Percentiles rank a stretch among this genome's conserved stretches.
These are phyloP conservation scores for Cucumis hystrix DNA, from an alignment of 306 rosid genomes.

Conservation along the genomic window DNA sequence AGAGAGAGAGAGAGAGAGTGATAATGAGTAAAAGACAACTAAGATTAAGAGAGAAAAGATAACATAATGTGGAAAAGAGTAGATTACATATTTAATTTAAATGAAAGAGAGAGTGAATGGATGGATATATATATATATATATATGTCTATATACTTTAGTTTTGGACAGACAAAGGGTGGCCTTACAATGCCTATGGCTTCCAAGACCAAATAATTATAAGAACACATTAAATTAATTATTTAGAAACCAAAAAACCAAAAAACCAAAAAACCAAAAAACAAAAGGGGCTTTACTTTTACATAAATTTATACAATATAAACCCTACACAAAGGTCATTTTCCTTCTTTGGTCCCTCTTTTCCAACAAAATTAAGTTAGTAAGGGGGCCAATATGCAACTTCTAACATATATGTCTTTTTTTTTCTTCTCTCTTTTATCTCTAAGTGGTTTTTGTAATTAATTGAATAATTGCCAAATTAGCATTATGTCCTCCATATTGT, in stretches of 20 bases:
- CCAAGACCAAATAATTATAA: conserved; percentile 22
- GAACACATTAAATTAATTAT: too few relatives aligned
- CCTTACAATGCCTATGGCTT: conserved; percentile 23
- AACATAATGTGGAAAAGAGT: background rate
- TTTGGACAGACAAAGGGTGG: conserved; percentile 20
- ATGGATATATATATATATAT: too few relatives aligned
- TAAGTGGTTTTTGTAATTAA: background rate
- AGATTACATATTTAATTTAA: background rate
- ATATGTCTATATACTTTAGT: conserved; percentile 9
- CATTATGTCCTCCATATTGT: background rate
- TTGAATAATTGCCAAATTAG: background rate
- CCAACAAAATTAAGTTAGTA: background rate
- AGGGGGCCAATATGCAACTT: background rate
- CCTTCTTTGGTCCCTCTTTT: background rate
- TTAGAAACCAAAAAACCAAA: too few relatives aligned
- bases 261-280: background rate
- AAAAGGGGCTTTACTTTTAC: background rate
- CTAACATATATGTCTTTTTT: background rate
- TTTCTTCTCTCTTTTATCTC: background rate
- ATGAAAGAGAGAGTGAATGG: background rate
- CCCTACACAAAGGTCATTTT: background rate
- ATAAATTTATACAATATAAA: background rate
- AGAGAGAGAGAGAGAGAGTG: background rate
- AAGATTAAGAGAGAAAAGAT: background rate
- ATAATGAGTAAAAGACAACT: background rate